Conservation (phyloP, 2,329 filamentous ascomycete genomes). For the Claviceps sorghi region DNA sequence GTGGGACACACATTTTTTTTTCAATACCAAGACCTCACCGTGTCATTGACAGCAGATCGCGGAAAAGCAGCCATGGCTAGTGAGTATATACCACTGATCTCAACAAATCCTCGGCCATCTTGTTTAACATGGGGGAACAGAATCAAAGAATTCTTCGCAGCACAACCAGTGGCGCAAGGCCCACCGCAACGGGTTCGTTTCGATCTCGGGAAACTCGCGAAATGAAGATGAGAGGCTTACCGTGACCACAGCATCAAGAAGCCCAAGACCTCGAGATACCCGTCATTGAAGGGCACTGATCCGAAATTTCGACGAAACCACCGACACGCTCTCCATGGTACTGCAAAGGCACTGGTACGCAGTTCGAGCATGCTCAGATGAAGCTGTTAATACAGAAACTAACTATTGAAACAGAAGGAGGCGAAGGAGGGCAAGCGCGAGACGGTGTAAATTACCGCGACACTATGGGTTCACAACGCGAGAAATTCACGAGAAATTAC, state of each 20-base stretch:
- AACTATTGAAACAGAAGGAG: slow-evolving; percentile 61
- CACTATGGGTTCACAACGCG: neutral
- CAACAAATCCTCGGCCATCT: neutral
- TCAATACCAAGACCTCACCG: neutral
- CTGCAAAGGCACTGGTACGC: slow-evolving; percentile 89
- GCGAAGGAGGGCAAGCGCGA: slow-evolving; percentile 92
- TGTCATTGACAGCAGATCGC: slow-evolving; percentile 2
- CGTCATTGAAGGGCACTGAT: slow-evolving; percentile 95
- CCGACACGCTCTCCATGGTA: slow-evolving; percentile 98
- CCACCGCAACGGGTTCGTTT: slow-evolving; percentile 91
- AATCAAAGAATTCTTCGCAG: slow-evolving; percentile 99
- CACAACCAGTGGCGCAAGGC: slow-evolving; percentile 98
- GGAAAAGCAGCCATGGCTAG: slow-evolving; percentile 6
- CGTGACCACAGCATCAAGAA: slow-evolving; percentile 81
- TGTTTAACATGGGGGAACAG: slow-evolving; percentile 29
- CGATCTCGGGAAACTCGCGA: neutral
- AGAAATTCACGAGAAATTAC: neutral
- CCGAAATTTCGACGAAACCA: slow-evolving; percentile 99
- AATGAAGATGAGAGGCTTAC: slow-evolving; percentile 5
- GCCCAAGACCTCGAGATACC: slow-evolving; percentile 98
- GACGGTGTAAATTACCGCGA: slow-evolving; percentile 43
- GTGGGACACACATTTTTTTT: slow-evolving; percentile 5
- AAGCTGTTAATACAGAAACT: slow-evolving; percentile 10
- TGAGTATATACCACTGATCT: neutral
- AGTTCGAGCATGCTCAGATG: slow-evolving; percentile 11